phyloP scores from a whole-genome alignment of 257 asterid genomes.

The Przewalskia tangutica region DNA sequence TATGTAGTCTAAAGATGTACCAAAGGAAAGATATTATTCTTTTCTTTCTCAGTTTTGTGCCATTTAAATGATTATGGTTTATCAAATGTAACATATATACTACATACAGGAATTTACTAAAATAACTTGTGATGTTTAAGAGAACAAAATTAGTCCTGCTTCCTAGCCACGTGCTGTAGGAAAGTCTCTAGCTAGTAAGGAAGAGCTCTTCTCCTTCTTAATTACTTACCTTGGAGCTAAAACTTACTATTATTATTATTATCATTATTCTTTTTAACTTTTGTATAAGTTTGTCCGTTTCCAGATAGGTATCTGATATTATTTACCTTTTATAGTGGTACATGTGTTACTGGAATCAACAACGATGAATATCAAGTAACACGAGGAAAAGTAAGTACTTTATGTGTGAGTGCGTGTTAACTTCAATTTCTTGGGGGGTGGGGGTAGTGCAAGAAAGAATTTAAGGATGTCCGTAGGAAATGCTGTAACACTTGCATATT shows the following conservation, averaged over 20 bases:
- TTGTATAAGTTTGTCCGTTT: not conserved
- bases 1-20: not conserved
- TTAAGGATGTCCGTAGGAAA: no score
- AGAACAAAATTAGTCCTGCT: not conserved
- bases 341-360: constrained; percentile 10
- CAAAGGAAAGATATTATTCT: not conserved
- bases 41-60: not conserved
- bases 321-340: not conserved
- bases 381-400: constrained; percentile 2
- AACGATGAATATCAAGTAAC: constrained; percentile 11
- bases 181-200: not conserved
- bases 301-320: not conserved
- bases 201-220: not conserved
- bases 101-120: not conserved
- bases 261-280: not conserved
- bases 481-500: not conserved
- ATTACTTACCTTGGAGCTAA: not conserved
- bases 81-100: not conserved
- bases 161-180: not conserved
- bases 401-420: not conserved
- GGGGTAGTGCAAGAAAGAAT: no score
- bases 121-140: not conserved
- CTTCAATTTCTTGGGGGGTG: not conserved
- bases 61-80: not conserved
- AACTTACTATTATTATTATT: not conserved